These are phyloP conservation scores for Pholiota adiposa DNA, from an alignment of 1,284 basidiomycete genomes.

Conservation along the genomic window DNA sequence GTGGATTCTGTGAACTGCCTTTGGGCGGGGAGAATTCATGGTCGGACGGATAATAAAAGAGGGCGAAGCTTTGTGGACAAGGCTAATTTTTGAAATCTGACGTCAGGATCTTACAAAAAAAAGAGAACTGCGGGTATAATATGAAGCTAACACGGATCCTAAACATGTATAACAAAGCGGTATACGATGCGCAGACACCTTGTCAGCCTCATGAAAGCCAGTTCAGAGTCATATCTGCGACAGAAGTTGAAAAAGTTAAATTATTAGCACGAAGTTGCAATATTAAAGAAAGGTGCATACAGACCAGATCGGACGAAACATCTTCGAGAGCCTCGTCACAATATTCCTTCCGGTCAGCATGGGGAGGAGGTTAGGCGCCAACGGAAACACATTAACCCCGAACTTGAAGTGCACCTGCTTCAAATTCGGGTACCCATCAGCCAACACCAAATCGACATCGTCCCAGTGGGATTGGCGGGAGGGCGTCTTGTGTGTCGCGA, in stretches of 20 bases:
- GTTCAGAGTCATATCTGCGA: too few relatives aligned
- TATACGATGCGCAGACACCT: background rate
- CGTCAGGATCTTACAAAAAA: too few relatives aligned
- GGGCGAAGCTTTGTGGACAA: too few relatives aligned
- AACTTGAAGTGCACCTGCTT: conserved; percentile 9
- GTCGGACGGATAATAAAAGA: too few relatives aligned
- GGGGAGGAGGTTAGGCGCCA: conserved; percentile 1
- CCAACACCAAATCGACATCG: background rate
- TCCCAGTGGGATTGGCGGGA: background rate
- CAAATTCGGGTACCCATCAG: background rate
- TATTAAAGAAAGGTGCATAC: background rate
- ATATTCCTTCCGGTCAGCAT: background rate
- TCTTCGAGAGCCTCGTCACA: conserved; percentile 4
- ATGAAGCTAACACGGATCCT: background rate
- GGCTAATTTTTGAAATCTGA: too few relatives aligned
- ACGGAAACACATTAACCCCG: conserved; percentile 4
- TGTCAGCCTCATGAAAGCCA: too few relatives aligned
- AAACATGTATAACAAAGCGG: background rate
- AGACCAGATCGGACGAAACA: conserved; percentile 1
- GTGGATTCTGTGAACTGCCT: too few relatives aligned
- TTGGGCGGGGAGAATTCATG: too few relatives aligned
- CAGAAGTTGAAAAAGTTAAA: background rate
- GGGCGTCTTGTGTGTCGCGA: background rate
- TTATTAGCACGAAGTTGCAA: background rate
- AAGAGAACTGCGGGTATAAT: background rate